Percentiles rank a stretch among this genome's conserved stretches.
Conservation (phyloP, 768 basidiomycete species). For the Lentinula sp. region DNA sequence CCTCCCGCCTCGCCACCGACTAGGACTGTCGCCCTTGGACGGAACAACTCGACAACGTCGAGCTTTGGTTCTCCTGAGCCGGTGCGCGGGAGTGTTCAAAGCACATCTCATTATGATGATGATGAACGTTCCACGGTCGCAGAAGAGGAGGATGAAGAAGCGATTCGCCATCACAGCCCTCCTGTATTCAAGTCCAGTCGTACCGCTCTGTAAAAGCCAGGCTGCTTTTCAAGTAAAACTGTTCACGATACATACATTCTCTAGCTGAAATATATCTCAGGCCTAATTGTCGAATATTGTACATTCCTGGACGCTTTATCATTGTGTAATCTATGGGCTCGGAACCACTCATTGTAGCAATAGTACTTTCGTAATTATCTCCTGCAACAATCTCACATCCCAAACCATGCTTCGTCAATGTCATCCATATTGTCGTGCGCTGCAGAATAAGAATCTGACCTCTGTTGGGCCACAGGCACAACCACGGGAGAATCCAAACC, state of each 20-base stretch:
- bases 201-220: conserved; percentile 5
- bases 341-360: neutral
- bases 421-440: no score
- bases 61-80: conserved; percentile 13
- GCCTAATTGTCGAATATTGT: neutral
- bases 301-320: neutral
- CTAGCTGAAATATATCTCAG: neutral
- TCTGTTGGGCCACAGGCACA: no score
- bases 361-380: neutral
- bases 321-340: neutral
- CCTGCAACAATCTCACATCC: neutral
- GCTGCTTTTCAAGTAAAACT: neutral
- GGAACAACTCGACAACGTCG: conserved; percentile 8
- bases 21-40: conserved; percentile 4
- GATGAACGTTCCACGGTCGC: conserved; percentile 2
- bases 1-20: conserved; percentile 14
- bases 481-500: no score
- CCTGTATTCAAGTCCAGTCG: conserved; percentile 8
- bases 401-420: no score
- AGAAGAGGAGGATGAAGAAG: conserved; percentile 5
- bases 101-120: conserved; percentile 5
- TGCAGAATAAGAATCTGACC: no score
- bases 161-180: neutral
- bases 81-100: neutral
- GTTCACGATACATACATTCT: neutral